A percentile compares a stretch with the other conserved stretches of the same genome.
phyloP scores from a whole-genome alignment of 2,329 filamentous ascomycete genomes.

The Aspergillus sp. region DNA sequence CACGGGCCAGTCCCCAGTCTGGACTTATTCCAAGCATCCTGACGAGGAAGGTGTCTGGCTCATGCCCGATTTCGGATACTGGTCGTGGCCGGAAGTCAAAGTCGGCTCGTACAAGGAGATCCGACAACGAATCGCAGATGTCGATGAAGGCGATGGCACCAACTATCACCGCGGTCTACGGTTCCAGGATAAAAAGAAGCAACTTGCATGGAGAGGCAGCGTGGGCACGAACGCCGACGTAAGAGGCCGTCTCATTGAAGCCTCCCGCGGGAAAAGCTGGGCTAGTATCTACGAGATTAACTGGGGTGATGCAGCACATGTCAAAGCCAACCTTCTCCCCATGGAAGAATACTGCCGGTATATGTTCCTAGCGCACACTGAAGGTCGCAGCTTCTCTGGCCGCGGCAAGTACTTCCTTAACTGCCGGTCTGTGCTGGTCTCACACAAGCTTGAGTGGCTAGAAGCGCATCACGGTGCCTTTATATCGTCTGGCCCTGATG shows the following conservation, averaged over 20 bases:
- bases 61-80: slow-evolving; percentile 57
- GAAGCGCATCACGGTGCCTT: slow-evolving; percentile 52
- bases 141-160: slow-evolving; percentile 37
- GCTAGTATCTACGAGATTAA: slow-evolving; percentile 45
- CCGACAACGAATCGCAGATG: slow-evolving; percentile 35
- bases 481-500: slow-evolving; percentile 44
- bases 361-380: slow-evolving; percentile 55
- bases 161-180: slow-evolving; percentile 13
- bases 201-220: slow-evolving; percentile 52
- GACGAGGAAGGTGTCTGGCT: slow-evolving; percentile 48
- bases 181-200: slow-evolving; percentile 43
- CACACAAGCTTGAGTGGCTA: slow-evolving; percentile 50
- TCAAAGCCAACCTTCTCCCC: slow-evolving; percentile 44
- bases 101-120: slow-evolving; percentile 48
- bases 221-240: slow-evolving; percentile 40
- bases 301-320: slow-evolving; percentile 42
- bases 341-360: slow-evolving; percentile 57
- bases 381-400: slow-evolving; percentile 56
- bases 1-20: slow-evolving; percentile 34
- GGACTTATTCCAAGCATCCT: slow-evolving; percentile 45
- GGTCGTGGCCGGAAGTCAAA: slow-evolving; percentile 52
- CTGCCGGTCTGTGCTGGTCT: slow-evolving; percentile 51
- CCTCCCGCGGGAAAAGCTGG: slow-evolving; percentile 45
- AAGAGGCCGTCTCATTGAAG: slow-evolving; percentile 40
- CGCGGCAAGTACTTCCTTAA: slow-evolving; percentile 56